phyloP scores from a whole-genome alignment of 2,329 filamentous ascomycete species.

The Diplocarpon mali region DNA sequence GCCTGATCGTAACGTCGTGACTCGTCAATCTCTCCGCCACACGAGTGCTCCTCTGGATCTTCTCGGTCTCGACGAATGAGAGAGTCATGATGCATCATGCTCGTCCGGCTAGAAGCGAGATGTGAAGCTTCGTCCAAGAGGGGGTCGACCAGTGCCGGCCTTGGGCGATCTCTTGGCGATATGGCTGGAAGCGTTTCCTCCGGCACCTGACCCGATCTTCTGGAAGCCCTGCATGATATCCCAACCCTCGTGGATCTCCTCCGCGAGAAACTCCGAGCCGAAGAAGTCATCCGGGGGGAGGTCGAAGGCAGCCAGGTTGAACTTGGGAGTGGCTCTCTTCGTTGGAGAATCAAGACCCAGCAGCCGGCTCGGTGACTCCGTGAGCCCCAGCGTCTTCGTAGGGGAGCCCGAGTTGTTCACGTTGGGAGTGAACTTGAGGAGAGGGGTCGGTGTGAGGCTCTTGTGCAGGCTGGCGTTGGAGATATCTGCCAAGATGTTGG shows the following conservation, averaged over 20 bases:
- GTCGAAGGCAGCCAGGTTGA: slow-evolving; percentile 19
- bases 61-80: slow-evolving; percentile 2
- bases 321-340: slow-evolving; percentile 18
- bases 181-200: slow-evolving; percentile 8
- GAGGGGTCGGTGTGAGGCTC: slow-evolving; percentile 38
- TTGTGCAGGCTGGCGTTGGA: slow-evolving; percentile 36
- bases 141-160: slow-evolving; percentile 15
- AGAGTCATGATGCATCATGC: slow-evolving; percentile 7
- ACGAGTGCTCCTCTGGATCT: not conserved
- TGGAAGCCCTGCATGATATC: slow-evolving; percentile 68
- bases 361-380: slow-evolving; percentile 44
- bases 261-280: slow-evolving; percentile 42
- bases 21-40: slow-evolving; percentile 1
- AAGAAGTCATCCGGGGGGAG: slow-evolving; percentile 39
- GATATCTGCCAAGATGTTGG: slow-evolving; percentile 50
- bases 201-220: slow-evolving; percentile 52
- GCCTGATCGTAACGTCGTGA: slow-evolving; percentile 5
- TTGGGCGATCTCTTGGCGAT: slow-evolving; percentile 19
- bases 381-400: slow-evolving; percentile 43
- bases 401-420: slow-evolving; percentile 40
- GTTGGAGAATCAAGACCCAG: slow-evolving; percentile 24
- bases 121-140: slow-evolving; percentile 25
- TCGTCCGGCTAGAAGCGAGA: slow-evolving; percentile 22
- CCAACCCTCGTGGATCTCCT: slow-evolving; percentile 50
- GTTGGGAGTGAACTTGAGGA: slow-evolving; percentile 36